Evolutionary conservation across 208 protist genomes (phyloP).

Genomic region (Leishmania guyanensis): DNA sequence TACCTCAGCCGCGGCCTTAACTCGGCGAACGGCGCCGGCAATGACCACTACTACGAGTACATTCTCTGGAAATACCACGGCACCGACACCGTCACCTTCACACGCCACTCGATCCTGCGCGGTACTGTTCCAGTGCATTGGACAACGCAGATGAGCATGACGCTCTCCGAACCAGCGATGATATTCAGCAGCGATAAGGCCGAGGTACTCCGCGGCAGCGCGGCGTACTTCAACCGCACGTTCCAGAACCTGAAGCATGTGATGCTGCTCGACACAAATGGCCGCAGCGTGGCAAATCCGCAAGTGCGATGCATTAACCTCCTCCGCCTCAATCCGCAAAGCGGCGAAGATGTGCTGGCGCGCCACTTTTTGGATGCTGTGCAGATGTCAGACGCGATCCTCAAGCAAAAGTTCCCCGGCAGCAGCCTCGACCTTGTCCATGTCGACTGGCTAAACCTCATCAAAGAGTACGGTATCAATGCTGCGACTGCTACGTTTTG

Average conservation of each 20-base stretch:
- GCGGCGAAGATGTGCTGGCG: slow-evolving; percentile 64
- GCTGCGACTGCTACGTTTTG: slow-evolving; percentile 67
- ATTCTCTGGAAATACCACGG: slow-evolving; percentile 68
- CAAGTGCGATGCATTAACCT: slow-evolving; percentile 84
- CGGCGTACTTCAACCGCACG: slow-evolving; percentile 64
- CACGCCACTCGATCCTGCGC: slow-evolving; percentile 72
- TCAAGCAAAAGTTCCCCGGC: slow-evolving; percentile 44
- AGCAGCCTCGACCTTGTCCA: slow-evolving; percentile 72
- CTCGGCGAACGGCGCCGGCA: slow-evolving; percentile 69
- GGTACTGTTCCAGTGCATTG: slow-evolving; percentile 88
- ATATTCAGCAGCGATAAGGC: slow-evolving; percentile 72
- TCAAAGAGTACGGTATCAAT: slow-evolving; percentile 76
- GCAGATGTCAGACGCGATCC: slow-evolving; percentile 32
- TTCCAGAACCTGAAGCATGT: slow-evolving; percentile 54
- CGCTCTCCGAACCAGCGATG: slow-evolving; percentile 78
- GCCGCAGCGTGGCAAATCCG: slow-evolving; percentile 24
- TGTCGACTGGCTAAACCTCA: slow-evolving; percentile 85
- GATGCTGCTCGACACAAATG: slow-evolving; percentile 64
- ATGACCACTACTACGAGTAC: slow-evolving; percentile 90
- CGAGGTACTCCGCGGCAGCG: slow-evolving; percentile 63
- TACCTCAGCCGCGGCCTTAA: slow-evolving; percentile 87
- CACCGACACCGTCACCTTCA: slow-evolving; percentile 52
- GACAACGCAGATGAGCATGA: slow-evolving; percentile 73
- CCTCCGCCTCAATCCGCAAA: slow-evolving; percentile 68
- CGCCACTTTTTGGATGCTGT: slow-evolving; percentile 76